Evolutionary conservation across 1,284 basidiomycete genomes (phyloP).

Genomic region (Puccinia triticina): DNA sequence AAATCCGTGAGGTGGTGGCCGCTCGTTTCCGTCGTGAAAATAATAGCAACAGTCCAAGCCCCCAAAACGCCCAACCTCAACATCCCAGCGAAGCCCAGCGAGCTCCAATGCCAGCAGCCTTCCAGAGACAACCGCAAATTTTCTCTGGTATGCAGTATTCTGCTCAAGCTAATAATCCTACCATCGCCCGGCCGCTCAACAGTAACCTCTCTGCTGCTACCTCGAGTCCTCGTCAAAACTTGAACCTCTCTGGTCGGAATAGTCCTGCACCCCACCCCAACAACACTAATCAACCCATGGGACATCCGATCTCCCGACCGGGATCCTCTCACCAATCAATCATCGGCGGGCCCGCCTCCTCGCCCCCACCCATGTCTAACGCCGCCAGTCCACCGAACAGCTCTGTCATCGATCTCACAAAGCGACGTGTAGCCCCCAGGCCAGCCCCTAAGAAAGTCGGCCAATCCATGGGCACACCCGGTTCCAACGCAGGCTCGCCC

Average conservation of each 20-base stretch:
- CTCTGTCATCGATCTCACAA: constrained; percentile 15
- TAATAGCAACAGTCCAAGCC: neutral
- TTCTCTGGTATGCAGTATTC: constrained; percentile 34
- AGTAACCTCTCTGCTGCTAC: constrained; percentile 21
- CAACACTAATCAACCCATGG: constrained; percentile 14
- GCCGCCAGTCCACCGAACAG: constrained; percentile 34
- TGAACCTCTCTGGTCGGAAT: constrained; percentile 31
- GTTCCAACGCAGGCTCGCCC: constrained; percentile 31
- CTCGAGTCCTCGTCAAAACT: constrained; percentile 45
- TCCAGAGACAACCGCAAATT: constrained; percentile 50
- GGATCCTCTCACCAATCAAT: constrained; percentile 46
- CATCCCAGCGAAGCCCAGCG: constrained; percentile 49
- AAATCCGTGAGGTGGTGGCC: constrained; percentile 30
- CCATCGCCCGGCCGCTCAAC: constrained; percentile 9
- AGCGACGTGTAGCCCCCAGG: constrained; percentile 5
- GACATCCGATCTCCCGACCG: constrained; percentile 43
- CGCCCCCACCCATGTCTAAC: constrained; percentile 29
- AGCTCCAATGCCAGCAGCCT: constrained; percentile 40
- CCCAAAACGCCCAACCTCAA: constrained; percentile 37
- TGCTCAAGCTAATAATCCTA: constrained; percentile 18
- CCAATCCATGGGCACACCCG: constrained; percentile 35
- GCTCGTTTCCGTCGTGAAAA: constrained; percentile 11
- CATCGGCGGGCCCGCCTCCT: constrained; percentile 26
- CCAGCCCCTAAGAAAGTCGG: constrained; percentile 9
- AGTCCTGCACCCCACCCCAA: constrained; percentile 28